A percentile compares a stretch with the other conserved stretches of the same genome.
phyloP scores from a whole-genome alignment of 805 yeast genomes.

The Candida maris region DNA sequence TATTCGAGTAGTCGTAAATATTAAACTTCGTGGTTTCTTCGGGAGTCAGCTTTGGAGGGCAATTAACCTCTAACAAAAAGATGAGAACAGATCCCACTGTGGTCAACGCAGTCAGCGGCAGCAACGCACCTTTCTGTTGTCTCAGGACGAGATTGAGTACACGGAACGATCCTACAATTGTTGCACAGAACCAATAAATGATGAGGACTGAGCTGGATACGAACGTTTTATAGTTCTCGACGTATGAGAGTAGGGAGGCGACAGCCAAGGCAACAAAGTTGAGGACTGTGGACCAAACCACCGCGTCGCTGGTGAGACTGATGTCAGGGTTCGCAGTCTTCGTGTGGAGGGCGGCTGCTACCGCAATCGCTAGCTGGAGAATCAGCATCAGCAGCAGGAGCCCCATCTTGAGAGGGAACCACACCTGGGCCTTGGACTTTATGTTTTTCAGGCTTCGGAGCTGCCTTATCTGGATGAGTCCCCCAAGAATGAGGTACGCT shows the following conservation, averaged over 20 bases:
- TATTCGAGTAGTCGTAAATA: conserved; percentile 45
- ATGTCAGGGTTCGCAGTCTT: conserved; percentile 19
- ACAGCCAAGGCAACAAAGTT: conserved; percentile 44
- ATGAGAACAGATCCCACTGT: conserved; percentile 39
- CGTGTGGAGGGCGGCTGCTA: conserved; percentile 10
- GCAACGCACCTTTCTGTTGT: conserved; percentile 26
- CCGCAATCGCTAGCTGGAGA: conserved; percentile 29
- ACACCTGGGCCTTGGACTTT: conserved; percentile 31
- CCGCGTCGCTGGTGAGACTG: conserved; percentile 26
- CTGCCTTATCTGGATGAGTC: conserved; percentile 32
- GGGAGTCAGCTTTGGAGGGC: conserved; percentile 29
- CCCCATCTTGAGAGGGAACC: conserved; percentile 40
- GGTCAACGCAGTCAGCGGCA: conserved; percentile 24
- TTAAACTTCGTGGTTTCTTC: conserved; percentile 36
- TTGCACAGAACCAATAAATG: conserved; percentile 67
- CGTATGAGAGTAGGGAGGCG: conserved; percentile 56
- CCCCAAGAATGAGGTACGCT: conserved; percentile 35
- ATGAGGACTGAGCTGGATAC: conserved; percentile 68
- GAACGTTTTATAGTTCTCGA: conserved; percentile 64
- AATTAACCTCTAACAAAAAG: conserved; percentile 43
- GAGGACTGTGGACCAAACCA: conserved; percentile 27
- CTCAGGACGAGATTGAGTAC: conserved; percentile 40
- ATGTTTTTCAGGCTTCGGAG: conserved; percentile 34
- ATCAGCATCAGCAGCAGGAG: conserved; percentile 38
- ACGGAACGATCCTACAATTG: conserved; percentile 45